Base-by-base conservation (phyloP, 1,284 basidiomycete species). In the Sporisorium scitamineum region DNA sequence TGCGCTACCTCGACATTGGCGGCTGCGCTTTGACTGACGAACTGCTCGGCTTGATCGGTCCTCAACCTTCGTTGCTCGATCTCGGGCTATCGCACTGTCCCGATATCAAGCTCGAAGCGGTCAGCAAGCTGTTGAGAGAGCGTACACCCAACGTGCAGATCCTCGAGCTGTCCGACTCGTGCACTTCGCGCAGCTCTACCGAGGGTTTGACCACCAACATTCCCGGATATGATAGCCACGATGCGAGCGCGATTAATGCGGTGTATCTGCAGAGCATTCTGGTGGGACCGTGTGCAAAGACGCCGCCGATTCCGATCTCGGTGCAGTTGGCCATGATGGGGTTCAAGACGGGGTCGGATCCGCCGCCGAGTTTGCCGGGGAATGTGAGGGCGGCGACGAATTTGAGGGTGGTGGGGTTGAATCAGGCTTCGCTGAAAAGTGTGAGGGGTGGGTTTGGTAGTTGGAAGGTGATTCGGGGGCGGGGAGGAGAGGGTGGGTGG, bases 401-500 rank as follows among this genome's bases (percentile, higher is more conserved):
- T 16, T 87, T 99, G 34, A 90, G 96, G 13, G 93, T 97, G 31
- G 89, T 98, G 63, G 96, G 97, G 86, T 88, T 98, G 20, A 91
- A 92, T 27, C 89, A 90, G n/a, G 88, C 90, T 4, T 89, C 93
- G 75, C 89, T 98, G 7, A 88, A 89, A 53, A 89, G 89, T 9
- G 88, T 95, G 0, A 91, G 92, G 9, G 89, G 89, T 1, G 94
- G 94, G 5, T 92, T 91, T 0, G 91, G 90, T 3, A 87, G 91
- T 1, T 99, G 96, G 96, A 90, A 92, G 65, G 92, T 94, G 65
- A 89, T 98, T 41, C 89, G 90, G 76, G 95, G 93, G 95, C 97
- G 83, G 96, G 96, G 3, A 91, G 94, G 0, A 88, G 96, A 45
- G 95, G 94, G 2, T 99, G 96, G 95, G 97, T 95, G 80, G 94